A percentile compares a stretch with the other conserved stretches of the same genome.
phyloP scores from a whole-genome alignment of 2,329 filamentous ascomycete genomes.

The Bipolaris sorokiniana region DNA sequence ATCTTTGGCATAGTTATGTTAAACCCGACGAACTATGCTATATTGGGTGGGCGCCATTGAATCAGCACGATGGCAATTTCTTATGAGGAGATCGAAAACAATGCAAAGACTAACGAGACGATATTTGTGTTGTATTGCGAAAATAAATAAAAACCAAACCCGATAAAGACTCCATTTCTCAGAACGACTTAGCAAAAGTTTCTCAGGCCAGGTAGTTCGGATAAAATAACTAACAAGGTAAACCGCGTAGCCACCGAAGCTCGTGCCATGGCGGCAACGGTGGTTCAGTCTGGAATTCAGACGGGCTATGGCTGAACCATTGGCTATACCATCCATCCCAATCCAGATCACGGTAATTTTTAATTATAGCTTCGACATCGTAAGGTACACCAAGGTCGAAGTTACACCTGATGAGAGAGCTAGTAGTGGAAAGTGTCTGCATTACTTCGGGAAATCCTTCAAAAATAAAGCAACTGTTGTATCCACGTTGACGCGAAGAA shows the following conservation, averaged over 20 bases:
- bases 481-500: neutral
- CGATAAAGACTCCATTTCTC: no score
- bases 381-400: neutral
- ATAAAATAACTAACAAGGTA: neutral
- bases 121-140: no score
- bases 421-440: neutral
- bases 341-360: neutral
- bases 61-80: no score
- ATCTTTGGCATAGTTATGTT: no score
- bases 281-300: neutral
- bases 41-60: no score
- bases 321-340: neutral
- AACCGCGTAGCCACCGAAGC: neutral
- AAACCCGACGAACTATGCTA: no score
- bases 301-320: neutral
- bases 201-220: neutral
- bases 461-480: neutral
- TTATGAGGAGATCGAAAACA: no score
- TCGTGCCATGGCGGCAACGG: constrained; percentile 1
- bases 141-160: no score
- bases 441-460: neutral
- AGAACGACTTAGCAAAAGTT: no score
- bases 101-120: no score
- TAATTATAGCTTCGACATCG: neutral
- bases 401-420: neutral